phyloP scores from a whole-genome alignment of 805 yeast species.

The Nakazawaea ishiwadae region DNA sequence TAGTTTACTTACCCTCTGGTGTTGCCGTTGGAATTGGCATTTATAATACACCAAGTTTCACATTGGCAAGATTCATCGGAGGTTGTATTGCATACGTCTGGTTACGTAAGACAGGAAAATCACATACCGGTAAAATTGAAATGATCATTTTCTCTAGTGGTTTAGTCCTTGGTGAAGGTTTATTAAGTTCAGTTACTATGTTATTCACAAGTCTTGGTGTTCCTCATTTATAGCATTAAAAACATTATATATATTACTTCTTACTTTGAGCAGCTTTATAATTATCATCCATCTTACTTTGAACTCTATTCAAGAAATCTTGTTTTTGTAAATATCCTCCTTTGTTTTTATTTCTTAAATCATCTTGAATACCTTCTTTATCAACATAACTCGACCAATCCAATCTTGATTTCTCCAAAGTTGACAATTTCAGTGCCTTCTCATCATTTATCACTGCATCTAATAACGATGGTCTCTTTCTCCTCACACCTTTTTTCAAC shows the following conservation, averaged over 20 bases:
- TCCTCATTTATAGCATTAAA: constrained; percentile 48
- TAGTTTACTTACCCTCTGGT: constrained; percentile 79
- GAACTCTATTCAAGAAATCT: constrained; percentile 79
- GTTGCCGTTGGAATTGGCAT: constrained; percentile 97
- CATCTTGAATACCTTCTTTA: constrained; percentile 77
- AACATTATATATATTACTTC: constrained; percentile 45
- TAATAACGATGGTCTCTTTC: constrained; percentile 70
- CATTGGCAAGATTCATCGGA: constrained; percentile 88
- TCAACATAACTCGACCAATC: constrained; percentile 97
- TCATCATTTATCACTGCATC: constrained; percentile 71
- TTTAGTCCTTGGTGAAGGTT: constrained; percentile 88
- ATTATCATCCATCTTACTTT: constrained; percentile 47
- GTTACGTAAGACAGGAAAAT: constrained; percentile 32
- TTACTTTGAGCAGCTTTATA: constrained; percentile 33
- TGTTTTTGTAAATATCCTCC: constrained; percentile 91
- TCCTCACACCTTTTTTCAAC: constrained; percentile 32
- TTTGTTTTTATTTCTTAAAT: constrained; percentile 73
- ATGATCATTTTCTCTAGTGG: constrained; percentile 92
- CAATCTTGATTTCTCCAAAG: constrained; percentile 85
- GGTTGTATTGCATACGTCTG: constrained; percentile 66
- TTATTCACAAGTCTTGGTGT: constrained; percentile 62
- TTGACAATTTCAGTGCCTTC: constrained; percentile 75
- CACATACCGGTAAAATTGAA: constrained; percentile 51
- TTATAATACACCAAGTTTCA: constrained; percentile 89
- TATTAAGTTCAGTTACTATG: constrained; percentile 81